Evolutionary conservation across 805 yeast genomes (phyloP), one percentile per base, ranked within the genome.

Genomic region (Teunomyces pallodes): DNA sequence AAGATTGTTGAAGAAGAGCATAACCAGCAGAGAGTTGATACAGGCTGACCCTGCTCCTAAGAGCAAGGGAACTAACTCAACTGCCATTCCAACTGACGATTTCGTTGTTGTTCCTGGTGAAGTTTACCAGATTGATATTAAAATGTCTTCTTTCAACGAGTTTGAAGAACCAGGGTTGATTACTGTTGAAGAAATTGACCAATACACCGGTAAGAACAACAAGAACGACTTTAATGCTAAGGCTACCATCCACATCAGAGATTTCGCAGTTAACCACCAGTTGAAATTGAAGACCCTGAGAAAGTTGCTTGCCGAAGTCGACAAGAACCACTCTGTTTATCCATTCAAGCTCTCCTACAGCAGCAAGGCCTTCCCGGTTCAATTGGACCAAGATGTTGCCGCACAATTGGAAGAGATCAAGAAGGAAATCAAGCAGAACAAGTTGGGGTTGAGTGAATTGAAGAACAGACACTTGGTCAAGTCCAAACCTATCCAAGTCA

Each of bases 331-430:
- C 56, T 87, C 96, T 26, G 98, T 94, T 30, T 92, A 82, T 67
- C 98, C 99, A 48, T 89, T 92, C 76, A 92, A 90, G 69, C 76
- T 91, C 56, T 76, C 90, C 33, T 86, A 88, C 68, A 70, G 88
- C 42, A 78, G 89, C 12, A 73, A 75, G 20, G 58, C 67, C 36
- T 85, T 84, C 77, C 91, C 91, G 47, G 66, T 84, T 20, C 69
- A 78, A 42, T 60, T 71, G 36, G 62, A 55, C 32, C 66, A 66
- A 26, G 57, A 74, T 45, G 55, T 69, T 26, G 56, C 52, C 12
- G 69, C 70, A 14, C 81, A 77, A 61, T 64, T 81, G 53, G 69
- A 64, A 36, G 47, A 65, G 20, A 71, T 83, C 54, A 73, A 75
- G 53, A 67, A 76, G 46, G 90, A 86, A 54, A 67, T 86, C 56